Base-by-base conservation (phyloP, 2,329 filamentous ascomycete species). In the Escovopsis sp. region DNA sequence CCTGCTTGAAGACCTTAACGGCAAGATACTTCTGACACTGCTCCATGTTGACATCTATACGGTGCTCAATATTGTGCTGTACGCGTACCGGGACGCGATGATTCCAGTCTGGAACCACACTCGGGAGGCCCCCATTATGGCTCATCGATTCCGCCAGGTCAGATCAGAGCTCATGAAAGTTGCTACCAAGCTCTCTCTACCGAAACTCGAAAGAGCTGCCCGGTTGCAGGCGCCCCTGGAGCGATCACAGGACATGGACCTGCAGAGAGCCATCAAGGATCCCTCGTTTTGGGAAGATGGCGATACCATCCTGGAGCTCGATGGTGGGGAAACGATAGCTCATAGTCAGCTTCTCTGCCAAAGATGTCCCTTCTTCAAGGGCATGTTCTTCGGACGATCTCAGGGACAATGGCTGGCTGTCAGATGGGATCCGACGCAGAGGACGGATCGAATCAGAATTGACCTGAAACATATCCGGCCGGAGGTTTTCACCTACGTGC, bases 291-390 rank as follows among this genome's bases (percentile, higher is more conserved):
- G 91, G 48, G 75, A 82, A 6, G 82, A 85, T 53, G 82, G 78
- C 3, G 88, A 98, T 59, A 72, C 86, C 6, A 58, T 89, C 6
- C 66, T 96, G 15, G 80, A 94, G 50, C 69, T 96, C 10, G 77
- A 84, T 45, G 82, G 80, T 19, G 74, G 75, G n/a, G 80, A 80
- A 26, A 64, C 87, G 32, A 65, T 68, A 12, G 80, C 82, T 1
- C 91, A 98, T 54, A 89, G 85, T 49, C 70, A 79, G 4, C 61
- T 96, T 4, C 59, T 95, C 33, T 88, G 86, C 49, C 79, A 81
- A 53, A 72, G 91, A 49, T 95, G 88, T 52, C 87, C 86, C 0
- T 98, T 95, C 69, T 98, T 98, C 49, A 70, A 89, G 48, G 84
- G 83, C 1, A 69, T 98, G 36, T 96, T 95, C 59, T 72, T 85